phyloP scores from a whole-genome alignment of 345 rosid genomes.

The Orychophragmus violaceus region DNA sequence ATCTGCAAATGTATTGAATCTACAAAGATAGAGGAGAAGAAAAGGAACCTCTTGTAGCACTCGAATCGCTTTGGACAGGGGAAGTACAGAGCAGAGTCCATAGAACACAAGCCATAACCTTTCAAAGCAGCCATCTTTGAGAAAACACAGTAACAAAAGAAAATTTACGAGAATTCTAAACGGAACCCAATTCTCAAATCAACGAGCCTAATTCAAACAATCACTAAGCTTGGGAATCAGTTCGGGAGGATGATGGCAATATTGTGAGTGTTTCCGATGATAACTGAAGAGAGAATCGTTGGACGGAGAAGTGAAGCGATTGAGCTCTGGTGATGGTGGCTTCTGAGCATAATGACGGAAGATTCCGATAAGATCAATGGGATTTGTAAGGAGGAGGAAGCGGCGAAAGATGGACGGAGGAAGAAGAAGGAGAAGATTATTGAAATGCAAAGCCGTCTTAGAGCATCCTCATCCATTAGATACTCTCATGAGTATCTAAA shows the following conservation, averaged over 20 bases:
- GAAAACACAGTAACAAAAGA: neutral
- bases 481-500: too few species aligned
- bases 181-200: neutral
- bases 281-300: neutral
- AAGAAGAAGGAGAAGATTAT: neutral
- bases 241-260: neutral
- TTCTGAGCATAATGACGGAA: slow-evolving; percentile 14
- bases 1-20: neutral
- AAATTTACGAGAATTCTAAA: neutral
- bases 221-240: neutral
- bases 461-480: too few species aligned
- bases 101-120: slow-evolving; percentile 40
- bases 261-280: neutral
- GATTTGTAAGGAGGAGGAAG: slow-evolving; percentile 8
- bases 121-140: slow-evolving; percentile 43
- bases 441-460: neutral
- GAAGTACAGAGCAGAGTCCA: slow-evolving; percentile 39
- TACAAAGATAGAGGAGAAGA: neutral
- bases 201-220: neutral
- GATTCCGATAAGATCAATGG: slow-evolving; percentile 10
- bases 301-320: neutral
- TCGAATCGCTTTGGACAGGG: slow-evolving; percentile 31
- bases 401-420: slow-evolving; percentile 11
- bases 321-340: neutral
- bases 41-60: slow-evolving; percentile 41